These are phyloP conservation scores for Suhomyces bribrorum DNA, from an alignment of 1,139 yeast genomes.

Conservation along the genomic window DNA sequence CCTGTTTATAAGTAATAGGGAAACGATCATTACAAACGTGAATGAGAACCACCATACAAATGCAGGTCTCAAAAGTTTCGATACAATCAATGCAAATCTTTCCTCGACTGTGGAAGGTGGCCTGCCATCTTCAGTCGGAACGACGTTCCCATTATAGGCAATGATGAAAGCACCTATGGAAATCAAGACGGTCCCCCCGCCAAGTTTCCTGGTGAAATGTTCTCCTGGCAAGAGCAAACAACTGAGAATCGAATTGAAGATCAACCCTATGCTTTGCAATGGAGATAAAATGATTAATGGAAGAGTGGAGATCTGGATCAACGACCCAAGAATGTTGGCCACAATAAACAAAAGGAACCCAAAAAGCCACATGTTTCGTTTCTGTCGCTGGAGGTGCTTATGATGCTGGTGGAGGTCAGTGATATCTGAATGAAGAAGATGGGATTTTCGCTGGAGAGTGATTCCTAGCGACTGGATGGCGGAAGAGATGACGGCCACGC, in stretches of 20 bases:
- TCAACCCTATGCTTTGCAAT: conserved; percentile 82
- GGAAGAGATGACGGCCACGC: conserved; percentile 75
- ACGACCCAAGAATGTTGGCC: conserved; percentile 78
- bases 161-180: conserved; percentile 77
- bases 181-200: conserved; percentile 67
- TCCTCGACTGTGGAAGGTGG: conserved; percentile 26
- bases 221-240: conserved; percentile 71
- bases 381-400: conserved; percentile 39
- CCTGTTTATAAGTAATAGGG: conserved; percentile 28
- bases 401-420: conserved; percentile 16
- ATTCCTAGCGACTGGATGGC: conserved; percentile 83
- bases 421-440: conserved; percentile 35
- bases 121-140: conserved; percentile 19
- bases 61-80: conserved; percentile 26
- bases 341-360: conserved; percentile 72
- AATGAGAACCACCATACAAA: conserved; percentile 43
- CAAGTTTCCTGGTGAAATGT: conserved; percentile 57
- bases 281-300: conserved; percentile 83
- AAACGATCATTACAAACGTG: conserved; percentile 33
- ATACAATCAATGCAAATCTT: conserved; percentile 29
- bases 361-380: conserved; percentile 69
- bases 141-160: conserved; percentile 62
- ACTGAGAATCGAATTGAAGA: conserved; percentile 73
- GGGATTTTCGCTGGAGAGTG: conserved; percentile 82
- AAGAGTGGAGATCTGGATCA: conserved; percentile 79